phyloP scores from a whole-genome alignment of 768 basidiomycete genomes.

The Boletus sp. region DNA sequence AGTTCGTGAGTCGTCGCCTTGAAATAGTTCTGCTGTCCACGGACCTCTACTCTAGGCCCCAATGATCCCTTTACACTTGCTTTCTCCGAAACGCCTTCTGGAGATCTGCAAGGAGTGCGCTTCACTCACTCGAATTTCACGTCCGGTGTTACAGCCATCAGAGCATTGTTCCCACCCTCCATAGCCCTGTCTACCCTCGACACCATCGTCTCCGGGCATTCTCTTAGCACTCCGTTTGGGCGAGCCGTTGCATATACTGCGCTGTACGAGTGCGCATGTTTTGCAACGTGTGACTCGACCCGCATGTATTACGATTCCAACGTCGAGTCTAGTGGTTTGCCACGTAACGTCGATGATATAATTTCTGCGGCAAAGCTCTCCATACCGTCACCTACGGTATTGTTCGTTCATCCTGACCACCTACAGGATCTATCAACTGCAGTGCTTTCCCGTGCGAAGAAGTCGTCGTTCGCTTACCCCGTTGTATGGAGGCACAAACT shows the following conservation, averaged over 20 bases:
- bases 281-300: conserved; percentile 62
- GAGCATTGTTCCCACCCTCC: conserved; percentile 72
- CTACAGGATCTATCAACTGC: conserved; percentile 51
- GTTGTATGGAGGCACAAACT: conserved; percentile 80
- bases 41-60: conserved; percentile 26
- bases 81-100: conserved; percentile 54
- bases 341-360: conserved; percentile 46
- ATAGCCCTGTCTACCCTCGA: conserved; percentile 69
- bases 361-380: conserved; percentile 47
- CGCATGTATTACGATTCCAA: conserved; percentile 43
- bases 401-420: conserved; percentile 72
- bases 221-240: conserved; percentile 75
- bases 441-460: conserved; percentile 55
- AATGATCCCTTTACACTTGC: conserved; percentile 66
- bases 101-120: conserved; percentile 58
- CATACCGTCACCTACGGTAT: conserved; percentile 72
- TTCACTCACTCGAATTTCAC: conserved; percentile 85
- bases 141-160: conserved; percentile 81
- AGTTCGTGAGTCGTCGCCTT: conserved; percentile 47
- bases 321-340: background rate
- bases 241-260: conserved; percentile 78
- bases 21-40: background rate
- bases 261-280: conserved; percentile 71
- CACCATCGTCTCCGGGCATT: conserved; percentile 72
- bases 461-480: conserved; percentile 51